Base-by-base conservation (phyloP, 108 stramenopile genomes). In the Nitzschia sp. region DNA sequence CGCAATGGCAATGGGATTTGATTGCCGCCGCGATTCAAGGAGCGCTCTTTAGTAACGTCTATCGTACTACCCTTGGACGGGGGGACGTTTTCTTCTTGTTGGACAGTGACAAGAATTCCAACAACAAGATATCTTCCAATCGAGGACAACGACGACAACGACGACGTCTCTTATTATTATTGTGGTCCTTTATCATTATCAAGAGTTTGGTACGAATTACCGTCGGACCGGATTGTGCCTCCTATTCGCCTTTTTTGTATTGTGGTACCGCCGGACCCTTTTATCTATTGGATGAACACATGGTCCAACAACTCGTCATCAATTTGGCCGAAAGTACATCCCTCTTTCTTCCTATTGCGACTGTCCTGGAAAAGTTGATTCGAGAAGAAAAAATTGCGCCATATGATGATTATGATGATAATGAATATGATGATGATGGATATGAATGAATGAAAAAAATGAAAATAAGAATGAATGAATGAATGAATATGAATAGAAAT, bases 361-460 rank as follows among this genome's bases (percentile, higher is more conserved):
- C 8, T 4, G 21, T 50, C 21, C 8, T 50, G 48, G 4, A 50
- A 50, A n/a, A 8, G 4, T 21, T 50, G 17, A 4, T 50, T 4
- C 9, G 19, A 50, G 4, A 50, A 50, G 48, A 22, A 11, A 50
- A 22, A 21, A 50, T 50, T 50, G 16, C 48, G 4, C 21, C 21
- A 4, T 50, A 50, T 22, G 48, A 50, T 50, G 48, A n/a, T 19
- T 50, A 50, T 22, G 48, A 50, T 41, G 38, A 60, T 22, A 30
- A 82, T 82, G 17, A 84, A 84, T 59, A 88, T 58, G 29, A 88
- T 74, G 34, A 80, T 22, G 28, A n/a, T n/a, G n/a, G n/a, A n/a
- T n/a, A n/a, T n/a, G n/a, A n/a, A n/a, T n/a, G n/a, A n/a, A n/a
- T n/a, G n/a, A n/a, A n/a, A n/a, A n/a, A n/a, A n/a, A n/a, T n/a